Base-by-base conservation (phyloP, 2,329 filamentous ascomycete species). In the Botrytis pseudocinerea region DNA sequence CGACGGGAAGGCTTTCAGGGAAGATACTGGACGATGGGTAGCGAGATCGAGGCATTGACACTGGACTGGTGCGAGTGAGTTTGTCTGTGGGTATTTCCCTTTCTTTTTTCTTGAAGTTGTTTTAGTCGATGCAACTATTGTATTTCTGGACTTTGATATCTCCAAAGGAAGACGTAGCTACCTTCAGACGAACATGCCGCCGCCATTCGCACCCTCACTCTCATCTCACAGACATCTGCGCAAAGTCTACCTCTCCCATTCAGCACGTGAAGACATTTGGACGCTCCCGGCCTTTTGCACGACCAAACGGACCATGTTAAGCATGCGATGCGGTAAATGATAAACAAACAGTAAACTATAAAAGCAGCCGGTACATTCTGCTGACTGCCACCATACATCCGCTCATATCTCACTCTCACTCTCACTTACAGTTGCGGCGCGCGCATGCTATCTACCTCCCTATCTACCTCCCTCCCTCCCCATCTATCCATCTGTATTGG, bases 1-100 rank as follows among this genome's bases (percentile, higher is more conserved):
- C 48, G 65, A 68, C 64, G 18, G 65, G 65, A 68, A 57, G 65
- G 35, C 20, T 54, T 54, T 42, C 46, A 66, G 46, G 63, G 63
- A 65, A 60, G 57, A 60, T 35, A 35, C 51, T 57, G 51, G n/a
- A 22, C 14, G 20, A 10, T 57, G 1, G 32, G 59, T n/a, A 61
- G 59, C 20, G 20, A 54, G 14, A 54, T n/a, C 14, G 51, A 54
- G 51, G n/a, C 61, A 64, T 46, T 64, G 61, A 28, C n/a, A 8
- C 28, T 64, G 28, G 40, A 8, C 28, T 64, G 28, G 40, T 46
- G 12, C 4, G 61, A 42, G 42, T 28, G n/a, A n/a, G 48, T 54
- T 54, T 54, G 48, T n/a, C 48, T 61, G 35, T 61, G 32, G 59
- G 22, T 32, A 61, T 38, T 38, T 25, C 35, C 10, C 25, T 42